Percentiles rank a stretch among this genome's conserved stretches.
These are phyloP conservation scores for Tieghemostelium lacteum DNA, from an alignment of 78 protist species.

Conservation along the genomic window DNA sequence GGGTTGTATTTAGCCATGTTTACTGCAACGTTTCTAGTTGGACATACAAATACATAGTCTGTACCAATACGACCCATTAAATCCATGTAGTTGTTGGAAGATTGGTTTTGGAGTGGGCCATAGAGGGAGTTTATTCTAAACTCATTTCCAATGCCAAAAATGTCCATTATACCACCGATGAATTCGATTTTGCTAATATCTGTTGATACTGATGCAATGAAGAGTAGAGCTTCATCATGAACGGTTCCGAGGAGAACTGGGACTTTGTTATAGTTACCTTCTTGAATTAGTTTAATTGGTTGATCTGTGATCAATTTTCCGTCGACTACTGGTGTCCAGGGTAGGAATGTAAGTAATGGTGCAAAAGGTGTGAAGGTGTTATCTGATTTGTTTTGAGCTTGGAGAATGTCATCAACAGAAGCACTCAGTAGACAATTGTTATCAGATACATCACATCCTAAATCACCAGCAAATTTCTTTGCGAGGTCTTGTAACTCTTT, in stretches of 20 bases:
- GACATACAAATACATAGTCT: conserved; percentile 74
- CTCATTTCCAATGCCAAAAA: conserved; percentile 17
- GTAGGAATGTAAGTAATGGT: conserved; percentile 48
- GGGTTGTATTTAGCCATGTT: not conserved
- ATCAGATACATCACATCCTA: conserved; percentile 57
- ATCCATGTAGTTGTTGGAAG: conserved; percentile 16
- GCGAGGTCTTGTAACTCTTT: conserved; percentile 5
- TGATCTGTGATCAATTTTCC: conserved; percentile 58
- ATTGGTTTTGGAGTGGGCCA: too few relatives aligned
- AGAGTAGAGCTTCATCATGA: conserved; percentile 35
- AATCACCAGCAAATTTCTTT: conserved; percentile 19
- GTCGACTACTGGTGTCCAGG: conserved; percentile 73
- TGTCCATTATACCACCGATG: conserved; percentile 36
- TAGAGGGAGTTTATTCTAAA: not conserved
- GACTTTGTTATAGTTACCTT: conserved; percentile 59
- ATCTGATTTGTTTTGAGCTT: conserved; percentile 17
- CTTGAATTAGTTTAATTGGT: conserved; percentile 53
- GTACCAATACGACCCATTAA: conserved; percentile 31
- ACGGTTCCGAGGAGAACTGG: conserved; percentile 71
- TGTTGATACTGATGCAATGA: conserved; percentile 58
- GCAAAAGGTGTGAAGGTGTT: not conserved
- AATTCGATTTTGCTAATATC: conserved; percentile 23
- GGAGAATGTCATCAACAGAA: conserved; percentile 7
- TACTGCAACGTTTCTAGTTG: conserved; percentile 55
- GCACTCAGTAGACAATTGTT: not conserved